These are phyloP conservation scores for Penstemon newberryi DNA, from an alignment of 257 asterid species.

Conservation along the genomic window DNA sequence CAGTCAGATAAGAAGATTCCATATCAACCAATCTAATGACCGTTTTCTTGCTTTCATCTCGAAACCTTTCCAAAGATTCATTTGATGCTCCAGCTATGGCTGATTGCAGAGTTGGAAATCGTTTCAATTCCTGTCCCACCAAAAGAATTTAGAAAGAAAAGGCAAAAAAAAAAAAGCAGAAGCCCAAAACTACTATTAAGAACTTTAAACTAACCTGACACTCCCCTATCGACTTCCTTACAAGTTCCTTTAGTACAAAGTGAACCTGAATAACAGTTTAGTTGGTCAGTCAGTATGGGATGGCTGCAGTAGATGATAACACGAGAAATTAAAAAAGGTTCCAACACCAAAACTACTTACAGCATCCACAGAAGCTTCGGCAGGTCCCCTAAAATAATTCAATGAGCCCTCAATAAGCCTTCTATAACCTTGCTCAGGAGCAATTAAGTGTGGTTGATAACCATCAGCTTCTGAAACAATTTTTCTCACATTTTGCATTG, in stretches of 20 bases:
- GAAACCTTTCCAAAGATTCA: constrained; percentile 77
- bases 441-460: constrained; percentile 95
- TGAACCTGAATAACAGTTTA: constrained; percentile 57
- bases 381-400: constrained; percentile 87
- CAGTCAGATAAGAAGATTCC: constrained; percentile 87
- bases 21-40: constrained; percentile 78
- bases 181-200: background rate
- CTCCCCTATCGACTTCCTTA: constrained; percentile 83
- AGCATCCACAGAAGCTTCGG: constrained; percentile 95
- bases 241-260: constrained; percentile 85
- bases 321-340: background rate
- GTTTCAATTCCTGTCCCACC: constrained; percentile 66
- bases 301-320: background rate
- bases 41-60: constrained; percentile 82
- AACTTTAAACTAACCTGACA: constrained; percentile 60
- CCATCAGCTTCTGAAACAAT: constrained; percentile 98
- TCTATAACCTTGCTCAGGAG: constrained; percentile 96
- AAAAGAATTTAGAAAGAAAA: constrained; percentile 22
- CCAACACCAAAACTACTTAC: constrained; percentile 46
- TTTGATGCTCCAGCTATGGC: constrained; percentile 76
- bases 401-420: constrained; percentile 85
- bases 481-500: constrained; percentile 73
- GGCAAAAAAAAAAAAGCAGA: no score
- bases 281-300: background rate
- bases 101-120: constrained; percentile 81